phyloP scores from a whole-genome alignment of 495 filamentous ascomycete species.

The Hamigera avellanea region DNA sequence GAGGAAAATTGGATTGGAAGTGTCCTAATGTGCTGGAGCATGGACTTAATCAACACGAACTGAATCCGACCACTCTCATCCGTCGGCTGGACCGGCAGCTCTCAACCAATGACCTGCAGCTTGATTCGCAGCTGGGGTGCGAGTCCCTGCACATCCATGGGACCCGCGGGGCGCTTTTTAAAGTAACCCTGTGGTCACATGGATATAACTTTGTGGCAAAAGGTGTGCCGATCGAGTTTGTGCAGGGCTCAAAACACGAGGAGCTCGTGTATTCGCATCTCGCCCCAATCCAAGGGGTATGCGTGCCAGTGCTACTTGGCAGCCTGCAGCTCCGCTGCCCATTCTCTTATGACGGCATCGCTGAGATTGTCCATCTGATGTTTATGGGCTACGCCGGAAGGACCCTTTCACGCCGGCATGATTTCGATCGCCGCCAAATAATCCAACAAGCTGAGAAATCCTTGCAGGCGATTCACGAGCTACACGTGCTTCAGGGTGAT shows the following conservation, averaged over 20 bases:
- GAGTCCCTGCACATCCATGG: conserved; percentile 27
- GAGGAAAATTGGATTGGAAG: conserved; percentile 19
- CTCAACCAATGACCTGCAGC: conserved; percentile 9
- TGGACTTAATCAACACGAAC: conserved; percentile 7
- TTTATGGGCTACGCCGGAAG: conserved; percentile 22
- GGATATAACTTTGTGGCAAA: conserved; percentile 40
- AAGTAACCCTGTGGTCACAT: conserved; percentile 29
- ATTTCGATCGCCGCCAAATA: conserved; percentile 2
- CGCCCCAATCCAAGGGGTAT: conserved; percentile 18
- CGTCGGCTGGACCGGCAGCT: conserved; percentile 7
- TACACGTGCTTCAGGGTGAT: conserved; percentile 10
- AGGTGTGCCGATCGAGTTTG: conserved; percentile 16
- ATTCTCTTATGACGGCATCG: conserved; percentile 24
- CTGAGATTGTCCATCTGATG: conserved; percentile 18
- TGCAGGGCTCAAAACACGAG: conserved; percentile 15
- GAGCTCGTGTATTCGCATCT: conserved; percentile 22
- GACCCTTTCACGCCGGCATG: conserved; percentile 2
- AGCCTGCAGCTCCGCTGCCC: conserved; percentile 16
- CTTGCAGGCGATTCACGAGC: conserved; percentile 8
- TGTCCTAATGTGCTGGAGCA: conserved; percentile 28
- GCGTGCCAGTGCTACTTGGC: conserved; percentile 23
- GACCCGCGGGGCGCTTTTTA: conserved; percentile 27
- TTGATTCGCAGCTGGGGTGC: conserved; percentile 19
- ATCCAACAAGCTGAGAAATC: conserved; percentile 7
- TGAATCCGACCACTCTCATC: conserved; percentile 4